Conservation (phyloP, 257 asterid genomes). For the Rhazya stricta region DNA sequence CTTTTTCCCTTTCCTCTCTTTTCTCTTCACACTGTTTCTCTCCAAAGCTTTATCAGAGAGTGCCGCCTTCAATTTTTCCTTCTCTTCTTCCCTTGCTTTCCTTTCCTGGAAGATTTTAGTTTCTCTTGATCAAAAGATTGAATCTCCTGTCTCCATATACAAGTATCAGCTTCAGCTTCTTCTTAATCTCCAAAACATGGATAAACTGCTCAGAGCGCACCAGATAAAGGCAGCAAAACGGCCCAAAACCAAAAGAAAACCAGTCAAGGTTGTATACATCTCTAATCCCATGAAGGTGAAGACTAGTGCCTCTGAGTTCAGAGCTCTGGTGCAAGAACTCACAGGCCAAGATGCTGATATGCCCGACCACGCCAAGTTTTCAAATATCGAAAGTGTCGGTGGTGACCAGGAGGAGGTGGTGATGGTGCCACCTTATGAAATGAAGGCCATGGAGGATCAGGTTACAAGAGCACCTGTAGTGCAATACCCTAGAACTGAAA, state of each 20-base stretch:
- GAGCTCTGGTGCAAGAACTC: constrained; percentile 72
- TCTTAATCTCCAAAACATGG: not conserved
- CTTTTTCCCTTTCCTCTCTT: not conserved
- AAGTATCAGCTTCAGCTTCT: not conserved
- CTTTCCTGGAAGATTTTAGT: not conserved
- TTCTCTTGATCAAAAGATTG: not conserved
- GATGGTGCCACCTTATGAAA: not conserved
- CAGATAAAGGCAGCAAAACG: constrained; percentile 30
- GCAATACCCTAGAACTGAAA: constrained; percentile 6
- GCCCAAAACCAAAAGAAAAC: constrained; percentile 30
- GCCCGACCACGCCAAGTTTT: constrained; percentile 23
- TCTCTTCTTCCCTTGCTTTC: constrained; percentile 3
- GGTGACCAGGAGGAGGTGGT: constrained; percentile 10
- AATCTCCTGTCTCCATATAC: not conserved
- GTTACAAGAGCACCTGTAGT: constrained; percentile 12
- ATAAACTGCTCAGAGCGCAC: constrained; percentile 25
- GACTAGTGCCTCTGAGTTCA: constrained; percentile 55
- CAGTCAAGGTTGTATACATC: constrained; percentile 69
- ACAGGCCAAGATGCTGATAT: constrained; percentile 61
- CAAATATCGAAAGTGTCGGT: constrained; percentile 12
- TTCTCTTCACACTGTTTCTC: not conserved
- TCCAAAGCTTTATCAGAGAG: not conserved
- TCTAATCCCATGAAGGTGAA: constrained; percentile 70
- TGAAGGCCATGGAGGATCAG: constrained; percentile 10
- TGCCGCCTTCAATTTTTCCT: not conserved